Base-by-base conservation (phyloP, 306 rosid genomes). In the Lathyrus sativus region DNA sequence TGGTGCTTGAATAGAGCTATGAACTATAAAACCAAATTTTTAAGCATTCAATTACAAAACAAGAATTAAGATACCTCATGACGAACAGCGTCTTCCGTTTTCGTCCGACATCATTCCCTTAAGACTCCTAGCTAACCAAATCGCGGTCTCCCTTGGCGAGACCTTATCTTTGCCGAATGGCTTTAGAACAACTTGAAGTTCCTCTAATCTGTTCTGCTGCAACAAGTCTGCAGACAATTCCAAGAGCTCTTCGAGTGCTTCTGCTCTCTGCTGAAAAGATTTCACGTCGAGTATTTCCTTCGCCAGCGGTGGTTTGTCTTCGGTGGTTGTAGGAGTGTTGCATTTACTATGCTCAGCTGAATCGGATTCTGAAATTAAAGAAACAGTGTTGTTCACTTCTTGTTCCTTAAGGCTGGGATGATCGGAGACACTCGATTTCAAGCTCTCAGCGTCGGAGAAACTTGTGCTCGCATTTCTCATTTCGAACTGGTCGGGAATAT, bases 101-200 rank as follows among this genome's bases (percentile, higher is more conserved):
- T 95, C 99, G 39, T 90, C 96, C 0, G 72, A 84, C 96, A 82
- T 87, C 96, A 95, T 90, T 86, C 97, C 97, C 78, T 95, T 90
- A 15, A 95, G 93, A 79, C 99, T 95, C 83, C 71, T 95, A 2
- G 99, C 99, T 54, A 95, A 81, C 99, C 99, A 95, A 78, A 95
- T 95, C 12, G 97, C 99, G 1, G 99, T 95, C 85, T 95, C 99
- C 77, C 97, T 91, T 12, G 99, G 99, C 24, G 99, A 90, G 46
- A 91, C 97, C 75, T 90, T 95, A 65, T 85, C 95, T 83, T 90
- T 95, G 51, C 99, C 99, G 11, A 95, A 95, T 29, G 99, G 99
- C 82, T 84, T 90, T 70, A 95, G 77, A 45, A 95, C 97, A 73
- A 95, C 89, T 50, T 90, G 82, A 58, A 95, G 96, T 78, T 95